These are phyloP conservation scores for Lathyrus oleraceus DNA, from an alignment of 306 rosid genomes.

Conservation along the genomic window DNA sequence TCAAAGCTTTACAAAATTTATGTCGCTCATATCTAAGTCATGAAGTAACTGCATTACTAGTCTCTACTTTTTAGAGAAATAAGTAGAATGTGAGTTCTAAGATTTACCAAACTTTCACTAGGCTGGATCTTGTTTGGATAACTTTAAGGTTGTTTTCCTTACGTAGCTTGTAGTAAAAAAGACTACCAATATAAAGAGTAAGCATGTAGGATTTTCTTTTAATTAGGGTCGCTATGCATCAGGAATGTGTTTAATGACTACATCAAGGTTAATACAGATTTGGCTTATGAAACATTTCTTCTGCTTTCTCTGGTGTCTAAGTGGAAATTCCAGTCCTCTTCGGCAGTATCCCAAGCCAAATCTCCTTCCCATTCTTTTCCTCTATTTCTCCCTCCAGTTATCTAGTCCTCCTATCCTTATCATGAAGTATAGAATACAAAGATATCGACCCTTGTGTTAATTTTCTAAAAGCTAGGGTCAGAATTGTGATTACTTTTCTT, in stretches of 20 bases:
- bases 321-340: neutral
- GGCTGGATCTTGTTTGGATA: conserved; percentile 3
- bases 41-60: neutral
- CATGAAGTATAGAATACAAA: conserved; percentile 8
- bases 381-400: neutral
- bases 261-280: neutral
- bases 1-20: neutral
- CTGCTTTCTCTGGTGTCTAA: neutral
- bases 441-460: conserved; percentile 11
- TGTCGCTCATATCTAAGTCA: conserved; percentile 4
- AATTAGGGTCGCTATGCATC: neutral
- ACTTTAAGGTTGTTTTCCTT: neutral
- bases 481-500: neutral
- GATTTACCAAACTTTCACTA: neutral
- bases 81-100: neutral
- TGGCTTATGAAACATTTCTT: neutral
- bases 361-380: neutral
- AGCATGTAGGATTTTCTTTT: neutral
- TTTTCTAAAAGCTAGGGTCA: neutral
- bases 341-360: neutral
- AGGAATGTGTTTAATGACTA: neutral
- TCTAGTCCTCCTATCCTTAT: conserved; percentile 6
- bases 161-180: neutral
- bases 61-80: neutral
- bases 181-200: neutral